phyloP scores from a whole-genome alignment of 371 early-diverging fungal genomes.

The Chytridium lagenaria region DNA sequence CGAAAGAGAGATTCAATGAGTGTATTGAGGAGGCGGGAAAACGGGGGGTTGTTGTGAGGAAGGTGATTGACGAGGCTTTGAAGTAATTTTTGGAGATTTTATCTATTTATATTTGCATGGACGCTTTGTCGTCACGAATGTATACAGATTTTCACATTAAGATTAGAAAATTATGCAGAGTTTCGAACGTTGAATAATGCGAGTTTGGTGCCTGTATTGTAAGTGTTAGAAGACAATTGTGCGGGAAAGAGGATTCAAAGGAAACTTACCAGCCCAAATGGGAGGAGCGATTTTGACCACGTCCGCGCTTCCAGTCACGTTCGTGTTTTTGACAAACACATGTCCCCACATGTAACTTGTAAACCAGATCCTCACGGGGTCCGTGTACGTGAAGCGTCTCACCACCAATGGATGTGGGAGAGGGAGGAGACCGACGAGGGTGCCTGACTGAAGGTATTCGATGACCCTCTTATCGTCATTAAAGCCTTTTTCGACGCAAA shows the following conservation, averaged over 20 bases:
- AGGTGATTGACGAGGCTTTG: neutral
- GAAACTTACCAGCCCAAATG: conserved; percentile 49
- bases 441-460: conserved; percentile 48
- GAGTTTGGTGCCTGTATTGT: neutral
- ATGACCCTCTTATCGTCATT: conserved; percentile 53
- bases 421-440: conserved; percentile 56
- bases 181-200: neutral
- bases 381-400: conserved; percentile 44
- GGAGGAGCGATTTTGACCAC: conserved; percentile 48
- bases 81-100: neutral
- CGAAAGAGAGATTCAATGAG: conserved; percentile 23
- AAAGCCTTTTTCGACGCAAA: conserved; percentile 46
- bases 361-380: conserved; percentile 53
- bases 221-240: neutral
- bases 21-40: conserved; percentile 26
- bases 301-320: conserved; percentile 39
- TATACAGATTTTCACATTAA: neutral
- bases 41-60: neutral
- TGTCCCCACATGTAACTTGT: conserved; percentile 55
- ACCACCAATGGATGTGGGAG: conserved; percentile 53
- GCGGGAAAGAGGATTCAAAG: neutral
- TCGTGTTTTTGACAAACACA: conserved; percentile 45
- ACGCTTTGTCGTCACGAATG: neutral
- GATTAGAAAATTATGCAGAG: neutral
- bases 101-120: neutral